Evolutionary conservation across 495 filamentous ascomycete genomes (phyloP), one percentile per base, ranked within the genome.

Genomic region (Saxophila tyrrhenica): DNA sequence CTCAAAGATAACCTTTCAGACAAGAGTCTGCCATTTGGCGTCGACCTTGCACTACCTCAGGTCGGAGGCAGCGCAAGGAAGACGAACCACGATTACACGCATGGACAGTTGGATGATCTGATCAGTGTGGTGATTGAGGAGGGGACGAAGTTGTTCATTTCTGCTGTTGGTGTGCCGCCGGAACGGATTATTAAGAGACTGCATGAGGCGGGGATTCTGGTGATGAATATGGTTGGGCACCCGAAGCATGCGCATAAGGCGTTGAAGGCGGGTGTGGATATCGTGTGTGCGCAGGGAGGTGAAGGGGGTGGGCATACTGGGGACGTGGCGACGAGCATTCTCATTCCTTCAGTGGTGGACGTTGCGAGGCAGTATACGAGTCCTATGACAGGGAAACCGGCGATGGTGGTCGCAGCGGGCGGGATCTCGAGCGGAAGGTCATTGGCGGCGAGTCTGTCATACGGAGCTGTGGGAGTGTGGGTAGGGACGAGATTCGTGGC

Each of bases 141-240:
- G 61, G 81, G 84, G 23, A 82, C 88, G n/a, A 78, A 72, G 67
- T 70, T 94, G 48, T 95, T 95, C 64, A 86, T 94, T 50, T 78
- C 72, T 39, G 89, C 89, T 0, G 86, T 95, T 0, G 89, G 89
- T 16, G 83, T 94, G 1, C 88, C 88, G 13, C 86, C 87, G 0
- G 70, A 71, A 49, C 69, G 65, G 41, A 77, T 85, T 2, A 79
- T 95, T 25, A 78, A 86, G 62, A 65, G 77, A 38, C 71, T 95
- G 20, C 89, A 95, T 61, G 73, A 73, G 10, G 84, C 80, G 0
- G 85, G 84, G 0, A 82, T 95, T 25, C 64, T 91, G 45, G 73
- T 94, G 21, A 94, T 94, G 88, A 95, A 94, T 65, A 95, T 95
- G 89, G 88, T 94, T n/a, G 89, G 89, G 0, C 80, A 83, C 48